These are phyloP conservation scores for Fusarium pseudonygamai DNA, from an alignment of 2,329 filamentous ascomycete species.

Conservation along the genomic window DNA sequence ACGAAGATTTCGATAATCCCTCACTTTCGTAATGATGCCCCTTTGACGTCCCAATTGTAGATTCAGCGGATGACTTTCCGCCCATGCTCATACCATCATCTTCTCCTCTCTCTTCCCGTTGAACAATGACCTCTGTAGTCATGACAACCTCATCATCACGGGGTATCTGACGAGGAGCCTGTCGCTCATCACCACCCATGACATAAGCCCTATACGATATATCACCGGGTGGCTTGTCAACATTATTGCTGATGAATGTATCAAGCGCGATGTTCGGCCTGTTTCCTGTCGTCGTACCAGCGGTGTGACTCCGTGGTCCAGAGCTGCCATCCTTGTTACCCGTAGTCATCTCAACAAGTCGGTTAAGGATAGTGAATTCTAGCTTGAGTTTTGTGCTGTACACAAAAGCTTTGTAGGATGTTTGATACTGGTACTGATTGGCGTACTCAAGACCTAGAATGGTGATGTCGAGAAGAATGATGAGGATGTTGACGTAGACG, in stretches of 20 bases:
- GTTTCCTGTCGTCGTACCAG: slow-evolving; percentile 11
- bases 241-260: slow-evolving; percentile 28
- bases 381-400: slow-evolving; percentile 54
- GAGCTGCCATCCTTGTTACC: slow-evolving; percentile 41
- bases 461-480: slow-evolving; percentile 57
- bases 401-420: slow-evolving; percentile 50
- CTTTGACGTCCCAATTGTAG: slow-evolving; percentile 21
- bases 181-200: slow-evolving; percentile 36
- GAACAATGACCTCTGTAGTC: slow-evolving; percentile 40
- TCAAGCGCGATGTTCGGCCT: slow-evolving; percentile 34
- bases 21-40: slow-evolving; percentile 20
- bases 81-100: slow-evolving; percentile 34
- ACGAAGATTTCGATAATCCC: slow-evolving; percentile 40
- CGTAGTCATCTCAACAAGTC: slow-evolving; percentile 48
- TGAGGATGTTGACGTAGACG: slow-evolving; percentile 56
- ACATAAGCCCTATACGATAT: slow-evolving; percentile 39
- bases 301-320: slow-evolving; percentile 30
- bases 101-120: slow-evolving; percentile 34
- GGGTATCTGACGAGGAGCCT: not conserved
- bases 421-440: slow-evolving; percentile 49
- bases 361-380: slow-evolving; percentile 53
- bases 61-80: slow-evolving; percentile 23
- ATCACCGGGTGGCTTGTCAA: slow-evolving; percentile 16
- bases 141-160: slow-evolving; percentile 36
- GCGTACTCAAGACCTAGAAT: slow-evolving; percentile 51